A percentile compares a stretch with the other conserved stretches of the same genome.
Evolutionary conservation across 306 rosid genomes (phyloP).

Genomic region (Mucuna pruriens): DNA sequence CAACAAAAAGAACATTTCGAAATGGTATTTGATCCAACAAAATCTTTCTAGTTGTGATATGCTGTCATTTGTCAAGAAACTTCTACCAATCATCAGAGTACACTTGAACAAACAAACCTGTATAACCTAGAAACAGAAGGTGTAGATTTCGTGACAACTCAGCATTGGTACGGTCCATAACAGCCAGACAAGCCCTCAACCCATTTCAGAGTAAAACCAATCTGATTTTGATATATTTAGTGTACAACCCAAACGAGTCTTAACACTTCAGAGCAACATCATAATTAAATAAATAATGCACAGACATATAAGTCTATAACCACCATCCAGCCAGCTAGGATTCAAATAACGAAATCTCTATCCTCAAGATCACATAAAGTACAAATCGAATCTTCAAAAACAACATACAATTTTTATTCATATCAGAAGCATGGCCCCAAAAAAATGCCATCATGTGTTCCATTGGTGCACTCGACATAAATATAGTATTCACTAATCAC

Average conservation of each 20-base stretch:
- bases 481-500: constrained; percentile 49
- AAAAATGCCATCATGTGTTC: constrained; percentile 47
- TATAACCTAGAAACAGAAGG: background rate
- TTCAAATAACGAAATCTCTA: constrained; percentile 13
- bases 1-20: constrained; percentile 5
- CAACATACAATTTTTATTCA: constrained; percentile 37
- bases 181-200: constrained; percentile 13
- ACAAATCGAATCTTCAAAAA: constrained; percentile 6
- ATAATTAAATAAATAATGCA: constrained; percentile 7
- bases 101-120: background rate
- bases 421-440: constrained; percentile 45
- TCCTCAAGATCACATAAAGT: background rate
- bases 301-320: background rate
- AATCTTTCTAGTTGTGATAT: constrained; percentile 21
- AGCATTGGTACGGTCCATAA: background rate
- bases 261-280: constrained; percentile 15
- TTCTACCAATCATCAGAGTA: constrained; percentile 19
- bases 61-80: constrained; percentile 30
- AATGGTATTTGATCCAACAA: constrained; percentile 29
- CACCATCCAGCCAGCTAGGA: constrained; percentile 22
- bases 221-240: constrained; percentile 2
- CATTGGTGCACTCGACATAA: constrained; percentile 40
- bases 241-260: constrained; percentile 19
- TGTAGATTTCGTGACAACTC: constrained; percentile 8
- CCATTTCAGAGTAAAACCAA: constrained; percentile 31